Base-by-base conservation (phyloP, 169 alveolate species). In the Plasmodium vivax region DNA sequence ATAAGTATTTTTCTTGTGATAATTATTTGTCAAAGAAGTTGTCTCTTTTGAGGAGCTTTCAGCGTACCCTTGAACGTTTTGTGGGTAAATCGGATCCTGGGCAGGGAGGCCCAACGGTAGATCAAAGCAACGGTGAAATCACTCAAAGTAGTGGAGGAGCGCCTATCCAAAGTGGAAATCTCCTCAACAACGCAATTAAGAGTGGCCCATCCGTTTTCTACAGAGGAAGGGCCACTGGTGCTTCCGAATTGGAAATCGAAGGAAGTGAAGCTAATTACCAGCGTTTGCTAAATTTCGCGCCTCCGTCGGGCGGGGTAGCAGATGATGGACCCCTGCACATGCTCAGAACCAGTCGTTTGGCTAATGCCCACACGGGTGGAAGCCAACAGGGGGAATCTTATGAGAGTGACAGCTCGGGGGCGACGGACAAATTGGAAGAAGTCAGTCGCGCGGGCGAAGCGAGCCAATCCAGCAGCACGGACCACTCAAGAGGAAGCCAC, bases 21-120 rank as follows among this genome's bases (percentile, higher is more conserved):
- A 88, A 56, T 88, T 72, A 88, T 88, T 79, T 88, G 72, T 79
- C 90, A 8, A 54, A 71, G 71, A 88, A 79, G 38, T 79, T 88
- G 45, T 56, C 82, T 23, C 47, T 58, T 36, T 41, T 88, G 19
- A 58, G 38, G 12, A 88, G 8, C 34, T 19, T 80, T 23, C 94
- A 88, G 45, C 47, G 47, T 72, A 71, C 87, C 10, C 34, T 88
- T 36, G 90, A 88, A 62, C 73, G 71, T 14, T 23, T 79, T 14
- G 41, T 73, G 19, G 51, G 30, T 85, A 54, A 30, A 8, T 23
- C 72, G 16, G 8, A 9, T 82, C 14, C 23, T 54, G 36, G 27
- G 6, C 23, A 19, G 38, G 27, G 41, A 3, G 2, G 9, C 10
- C 10, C 90, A 10, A 9, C 19, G 8, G 5, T 73, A 32, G 23